These are phyloP conservation scores for Brettanomyces nanus DNA, from an alignment of 805 yeast species.

Conservation along the genomic window DNA sequence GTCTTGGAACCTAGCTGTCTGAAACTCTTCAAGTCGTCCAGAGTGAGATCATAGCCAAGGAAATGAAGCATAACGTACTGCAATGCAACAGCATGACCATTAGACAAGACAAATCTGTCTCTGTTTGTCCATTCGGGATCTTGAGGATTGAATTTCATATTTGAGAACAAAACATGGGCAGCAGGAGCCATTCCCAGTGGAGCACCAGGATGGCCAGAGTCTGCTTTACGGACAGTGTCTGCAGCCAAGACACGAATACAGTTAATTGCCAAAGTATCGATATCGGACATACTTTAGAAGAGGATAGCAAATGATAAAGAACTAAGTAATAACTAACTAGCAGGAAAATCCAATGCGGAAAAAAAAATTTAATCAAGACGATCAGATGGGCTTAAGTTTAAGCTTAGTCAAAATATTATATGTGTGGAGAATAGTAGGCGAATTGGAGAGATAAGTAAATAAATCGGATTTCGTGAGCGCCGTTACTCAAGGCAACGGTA, in stretches of 20 bases:
- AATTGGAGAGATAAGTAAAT: too few species aligned
- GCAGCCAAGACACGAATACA: slow-evolving; percentile 87
- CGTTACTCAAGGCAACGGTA: too few species aligned
- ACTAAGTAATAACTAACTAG: neutral
- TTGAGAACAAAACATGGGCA: slow-evolving; percentile 79
- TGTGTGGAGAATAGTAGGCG: too few species aligned
- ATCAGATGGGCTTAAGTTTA: too few species aligned
- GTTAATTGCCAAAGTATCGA: slow-evolving; percentile 70
- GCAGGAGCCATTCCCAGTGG: slow-evolving; percentile 97
- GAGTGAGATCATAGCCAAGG: slow-evolving; percentile 69
- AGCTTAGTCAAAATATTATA: too few species aligned
- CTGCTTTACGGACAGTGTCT: slow-evolving; percentile 80
- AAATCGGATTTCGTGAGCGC: too few species aligned
- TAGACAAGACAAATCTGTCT: slow-evolving; percentile 90
- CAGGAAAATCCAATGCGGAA: neutral
- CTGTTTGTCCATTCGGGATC: slow-evolving; percentile 91
- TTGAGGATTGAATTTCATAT: slow-evolving; percentile 81
- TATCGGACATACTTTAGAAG: too few species aligned
- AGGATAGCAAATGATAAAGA: neutral
- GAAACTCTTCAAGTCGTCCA: slow-evolving; percentile 84
- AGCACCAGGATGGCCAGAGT: slow-evolving; percentile 99
- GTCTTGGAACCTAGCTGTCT: slow-evolving; percentile 86
- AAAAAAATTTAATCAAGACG: too few species aligned
- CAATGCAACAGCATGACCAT: slow-evolving; percentile 94
- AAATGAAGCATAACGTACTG: slow-evolving; percentile 79